Conservation (phyloP, 495 filamentous ascomycete genomes). For the Talaromyces nanjingensis region DNA sequence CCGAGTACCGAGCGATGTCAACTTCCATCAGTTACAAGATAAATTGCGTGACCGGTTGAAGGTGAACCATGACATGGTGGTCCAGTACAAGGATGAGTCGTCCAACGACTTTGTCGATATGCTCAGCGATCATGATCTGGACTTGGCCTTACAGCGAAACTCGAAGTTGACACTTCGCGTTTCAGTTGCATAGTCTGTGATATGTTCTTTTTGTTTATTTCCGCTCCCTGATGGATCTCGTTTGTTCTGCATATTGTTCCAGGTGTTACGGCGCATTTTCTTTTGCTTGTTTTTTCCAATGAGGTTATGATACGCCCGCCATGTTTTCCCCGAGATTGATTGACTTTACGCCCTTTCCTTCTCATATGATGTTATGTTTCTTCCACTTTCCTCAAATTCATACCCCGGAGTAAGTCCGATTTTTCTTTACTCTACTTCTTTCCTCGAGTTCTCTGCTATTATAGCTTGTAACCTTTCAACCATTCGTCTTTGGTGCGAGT, state of each 20-base stretch:
- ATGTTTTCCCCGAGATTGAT: constrained; percentile 25
- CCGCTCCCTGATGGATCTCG: constrained; percentile 6
- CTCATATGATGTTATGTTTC: constrained; percentile 5
- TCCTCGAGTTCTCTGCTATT: constrained; percentile 11
- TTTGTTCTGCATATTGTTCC: constrained; percentile 15
- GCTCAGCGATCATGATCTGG: constrained; percentile 71
- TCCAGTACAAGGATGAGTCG: constrained; percentile 84
- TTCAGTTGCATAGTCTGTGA: constrained; percentile 39
- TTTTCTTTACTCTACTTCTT: constrained; percentile 11
- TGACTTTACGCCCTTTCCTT: background rate
- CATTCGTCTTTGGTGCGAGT: background rate
- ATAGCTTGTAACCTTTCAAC: background rate
- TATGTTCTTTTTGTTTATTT: constrained; percentile 14
- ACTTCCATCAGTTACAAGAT: constrained; percentile 71
- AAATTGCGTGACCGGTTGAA: constrained; percentile 72
- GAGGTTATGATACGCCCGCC: constrained; percentile 14
- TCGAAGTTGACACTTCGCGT: constrained; percentile 81
- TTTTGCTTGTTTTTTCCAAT: constrained; percentile 14
- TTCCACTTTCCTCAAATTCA: constrained; percentile 15
- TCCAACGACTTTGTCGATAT: constrained; percentile 67
- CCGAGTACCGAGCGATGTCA: constrained; percentile 73
- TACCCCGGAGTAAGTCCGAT: constrained; percentile 1
- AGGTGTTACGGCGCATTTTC: constrained; percentile 24
- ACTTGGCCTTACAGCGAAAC: constrained; percentile 72
- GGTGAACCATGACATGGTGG: constrained; percentile 62